A percentile compares a stretch with the other conserved stretches of the same genome.
Evolutionary conservation across 768 basidiomycete genomes (phyloP).

Genomic region (Kwoniella pini): DNA sequence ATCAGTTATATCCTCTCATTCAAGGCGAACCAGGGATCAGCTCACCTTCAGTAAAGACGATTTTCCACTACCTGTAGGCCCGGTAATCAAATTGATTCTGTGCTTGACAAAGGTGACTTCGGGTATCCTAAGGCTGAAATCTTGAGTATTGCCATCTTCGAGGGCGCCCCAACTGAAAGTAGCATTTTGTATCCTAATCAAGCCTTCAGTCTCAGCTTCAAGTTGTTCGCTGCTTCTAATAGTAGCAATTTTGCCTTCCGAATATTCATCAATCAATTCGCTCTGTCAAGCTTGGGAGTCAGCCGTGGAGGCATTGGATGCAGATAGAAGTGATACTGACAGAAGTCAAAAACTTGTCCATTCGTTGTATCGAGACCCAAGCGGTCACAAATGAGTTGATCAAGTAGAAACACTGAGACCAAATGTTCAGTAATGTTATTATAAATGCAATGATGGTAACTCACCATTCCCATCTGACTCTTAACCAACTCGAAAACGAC

Average conservation of each 20-base stretch:
- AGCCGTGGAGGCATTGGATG: constrained; percentile 54
- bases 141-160: constrained; percentile 59
- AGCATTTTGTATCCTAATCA: constrained; percentile 50
- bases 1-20: not conserved
- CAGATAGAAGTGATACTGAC: constrained; percentile 53
- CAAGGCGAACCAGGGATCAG: not conserved
- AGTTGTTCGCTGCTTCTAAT: constrained; percentile 32
- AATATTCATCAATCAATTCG: constrained; percentile 50
- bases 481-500: constrained; percentile 67
- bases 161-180: constrained; percentile 51
- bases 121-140: constrained; percentile 52
- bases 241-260: constrained; percentile 16
- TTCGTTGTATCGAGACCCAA: constrained; percentile 68
- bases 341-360: constrained; percentile 59
- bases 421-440: too few relatives aligned
- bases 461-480: constrained; percentile 55
- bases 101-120: constrained; percentile 54
- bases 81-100: constrained; percentile 55
- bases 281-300: constrained; percentile 28
- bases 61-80: constrained; percentile 56
- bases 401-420: constrained; percentile 43
- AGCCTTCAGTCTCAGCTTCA: constrained; percentile 41
- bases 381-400: constrained; percentile 53
- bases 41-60: constrained; percentile 46
- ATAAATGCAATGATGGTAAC: too few relatives aligned